Evolutionary conservation across 768 basidiomycete genomes (phyloP).

Genomic region (Mycena rebaudengoi): DNA sequence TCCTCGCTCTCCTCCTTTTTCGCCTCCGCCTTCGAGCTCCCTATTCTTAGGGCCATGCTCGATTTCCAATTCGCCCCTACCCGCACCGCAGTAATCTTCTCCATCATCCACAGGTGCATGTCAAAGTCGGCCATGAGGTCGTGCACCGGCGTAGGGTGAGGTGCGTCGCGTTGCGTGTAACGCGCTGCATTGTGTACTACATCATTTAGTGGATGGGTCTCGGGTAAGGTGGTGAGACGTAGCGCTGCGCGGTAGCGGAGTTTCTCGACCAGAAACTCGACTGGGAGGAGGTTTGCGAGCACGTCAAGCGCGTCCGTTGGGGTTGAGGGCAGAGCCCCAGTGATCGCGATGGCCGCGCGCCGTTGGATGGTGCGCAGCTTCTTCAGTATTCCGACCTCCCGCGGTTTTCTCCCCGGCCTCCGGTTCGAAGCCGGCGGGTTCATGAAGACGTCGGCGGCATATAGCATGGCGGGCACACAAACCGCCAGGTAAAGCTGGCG

Average conservation of each 20-base stretch:
- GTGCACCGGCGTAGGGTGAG: neutral
- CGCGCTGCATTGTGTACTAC: too few species aligned
- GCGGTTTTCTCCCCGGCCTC: neutral
- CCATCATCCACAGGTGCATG: neutral
- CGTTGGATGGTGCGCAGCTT: slow-evolving; percentile 27
- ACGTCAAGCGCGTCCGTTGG: slow-evolving; percentile 21
- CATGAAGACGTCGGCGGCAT: slow-evolving; percentile 30
- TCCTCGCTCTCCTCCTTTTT: neutral
- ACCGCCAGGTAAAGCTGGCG: slow-evolving; percentile 24
- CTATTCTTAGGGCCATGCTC: neutral
- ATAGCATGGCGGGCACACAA: slow-evolving; percentile 31
- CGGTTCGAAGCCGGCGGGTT: neutral
- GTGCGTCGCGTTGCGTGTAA: neutral
- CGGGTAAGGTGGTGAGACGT: neutral
- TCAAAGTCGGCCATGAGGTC: neutral
- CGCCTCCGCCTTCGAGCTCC: slow-evolving; percentile 10
- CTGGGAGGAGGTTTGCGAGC: neutral
- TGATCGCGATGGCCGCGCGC: slow-evolving; percentile 21
- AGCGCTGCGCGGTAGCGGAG: neutral
- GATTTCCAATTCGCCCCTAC: neutral
- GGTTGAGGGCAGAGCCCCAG: slow-evolving; percentile 23
- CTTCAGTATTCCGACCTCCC: neutral
- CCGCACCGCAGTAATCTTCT: neutral
- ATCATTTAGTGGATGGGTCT: neutral
- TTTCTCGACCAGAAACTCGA: neutral